phyloP scores from a whole-genome alignment of 2,329 filamentous ascomycete species.

The Chlorencoelia australis region DNA sequence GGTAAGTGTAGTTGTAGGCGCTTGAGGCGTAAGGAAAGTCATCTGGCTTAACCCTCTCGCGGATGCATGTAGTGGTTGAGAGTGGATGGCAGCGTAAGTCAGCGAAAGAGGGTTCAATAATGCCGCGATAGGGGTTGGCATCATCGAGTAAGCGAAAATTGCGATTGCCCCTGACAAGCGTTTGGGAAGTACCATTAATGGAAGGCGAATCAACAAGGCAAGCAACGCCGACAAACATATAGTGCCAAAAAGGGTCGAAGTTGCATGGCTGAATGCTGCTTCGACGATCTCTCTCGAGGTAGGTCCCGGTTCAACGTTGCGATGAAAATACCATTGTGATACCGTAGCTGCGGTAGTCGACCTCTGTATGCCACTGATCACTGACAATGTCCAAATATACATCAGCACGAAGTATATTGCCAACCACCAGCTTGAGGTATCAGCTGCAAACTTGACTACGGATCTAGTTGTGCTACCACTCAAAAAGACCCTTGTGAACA shows the following conservation, averaged over 20 bases:
- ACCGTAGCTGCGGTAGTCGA: slow-evolving; percentile 90
- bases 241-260: slow-evolving; percentile 81
- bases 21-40: slow-evolving; percentile 63
- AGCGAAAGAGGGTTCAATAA: slow-evolving; percentile 86
- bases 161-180: slow-evolving; percentile 55
- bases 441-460: slow-evolving; percentile 62
- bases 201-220: slow-evolving; percentile 70
- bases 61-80: slow-evolving; percentile 66
- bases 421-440: slow-evolving; percentile 86
- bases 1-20: slow-evolving; percentile 63
- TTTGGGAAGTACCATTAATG: slow-evolving; percentile 72
- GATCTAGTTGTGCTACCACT: slow-evolving; percentile 72
- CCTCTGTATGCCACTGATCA: slow-evolving; percentile 81
- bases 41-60: slow-evolving; percentile 74
- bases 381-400: slow-evolving; percentile 88
- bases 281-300: slow-evolving; percentile 72
- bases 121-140: slow-evolving; percentile 76
- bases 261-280: slow-evolving; percentile 72
- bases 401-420: slow-evolving; percentile 86
- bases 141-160: slow-evolving; percentile 63
- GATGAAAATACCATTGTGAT: slow-evolving; percentile 98
- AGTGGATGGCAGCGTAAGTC: slow-evolving; percentile 91
- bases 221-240: slow-evolving; percentile 82
- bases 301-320: slow-evolving; percentile 67
- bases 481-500: slow-evolving; percentile 93